A percentile compares a stretch with the other conserved stretches of the same genome.
Evolutionary conservation across 768 basidiomycete species (phyloP).

Genomic region (Suillus alpinus): DNA sequence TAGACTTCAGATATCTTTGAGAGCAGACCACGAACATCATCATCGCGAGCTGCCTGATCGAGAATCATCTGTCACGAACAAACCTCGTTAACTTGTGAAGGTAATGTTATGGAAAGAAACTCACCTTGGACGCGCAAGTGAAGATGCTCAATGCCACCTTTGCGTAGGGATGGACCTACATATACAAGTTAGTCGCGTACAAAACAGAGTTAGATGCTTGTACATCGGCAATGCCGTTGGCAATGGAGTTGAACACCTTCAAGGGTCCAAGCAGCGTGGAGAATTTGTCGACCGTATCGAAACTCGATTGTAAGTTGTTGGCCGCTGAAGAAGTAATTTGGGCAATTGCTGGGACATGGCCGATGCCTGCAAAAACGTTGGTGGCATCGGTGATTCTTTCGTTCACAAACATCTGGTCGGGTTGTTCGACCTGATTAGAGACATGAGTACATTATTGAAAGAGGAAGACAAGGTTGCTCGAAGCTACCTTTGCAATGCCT

Average conservation of each 20-base stretch:
- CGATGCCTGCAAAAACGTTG: background rate
- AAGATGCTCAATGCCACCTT: background rate
- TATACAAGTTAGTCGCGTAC: background rate
- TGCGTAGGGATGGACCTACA: background rate
- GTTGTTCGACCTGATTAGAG: background rate
- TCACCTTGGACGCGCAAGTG: background rate
- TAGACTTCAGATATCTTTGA: background rate
- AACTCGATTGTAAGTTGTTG: background rate
- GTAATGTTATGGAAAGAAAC: no score
- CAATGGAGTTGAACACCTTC: background rate
- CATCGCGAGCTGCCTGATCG: background rate
- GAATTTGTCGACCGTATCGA: background rate
- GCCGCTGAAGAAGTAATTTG: background rate
- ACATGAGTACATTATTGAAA: background rate
- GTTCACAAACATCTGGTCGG: background rate
- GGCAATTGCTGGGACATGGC: no score
- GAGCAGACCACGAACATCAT: background rate
- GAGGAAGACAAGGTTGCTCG: background rate
- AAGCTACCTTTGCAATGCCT: no score
- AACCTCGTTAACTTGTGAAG: rapidly evolving
- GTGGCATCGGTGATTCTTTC: background rate
- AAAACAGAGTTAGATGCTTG: background rate
- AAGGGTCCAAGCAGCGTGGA: background rate
- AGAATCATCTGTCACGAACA: background rate
- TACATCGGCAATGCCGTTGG: background rate